Evolutionary conservation across 441 rosid species (phyloP).

Genomic region (Brassica hybrid): DNA sequence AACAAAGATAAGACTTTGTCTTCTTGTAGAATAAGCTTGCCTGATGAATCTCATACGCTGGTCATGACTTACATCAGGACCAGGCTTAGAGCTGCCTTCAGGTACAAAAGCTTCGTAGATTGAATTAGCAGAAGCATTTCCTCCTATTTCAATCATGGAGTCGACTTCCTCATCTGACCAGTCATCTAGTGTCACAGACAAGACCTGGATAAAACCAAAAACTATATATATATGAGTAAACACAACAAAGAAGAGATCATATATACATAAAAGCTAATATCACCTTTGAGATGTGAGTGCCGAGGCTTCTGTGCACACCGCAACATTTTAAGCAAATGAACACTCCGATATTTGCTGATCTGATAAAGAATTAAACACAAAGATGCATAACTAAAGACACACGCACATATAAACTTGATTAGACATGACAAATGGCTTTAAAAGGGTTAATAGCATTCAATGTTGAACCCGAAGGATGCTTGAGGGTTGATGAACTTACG

Average conservation of each 20-base stretch:
- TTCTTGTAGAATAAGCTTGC: conserved; percentile 35
- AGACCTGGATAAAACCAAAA: conserved; percentile 57
- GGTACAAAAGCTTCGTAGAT: conserved; percentile 93
- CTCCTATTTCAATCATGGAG: too few relatives aligned
- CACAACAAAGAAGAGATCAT: neutral
- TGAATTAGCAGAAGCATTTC: conserved; percentile 85
- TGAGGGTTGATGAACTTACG: conserved; percentile 55
- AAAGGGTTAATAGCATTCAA: too few relatives aligned
- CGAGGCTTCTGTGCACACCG: too few relatives aligned
- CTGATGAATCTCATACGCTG: conserved; percentile 81
- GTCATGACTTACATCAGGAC: conserved; percentile 76
- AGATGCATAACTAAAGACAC: conserved; percentile 2
- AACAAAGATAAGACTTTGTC: neutral
- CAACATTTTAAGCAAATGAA: conserved; percentile 92
- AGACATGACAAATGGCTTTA: too few relatives aligned
- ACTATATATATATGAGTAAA: neutral
- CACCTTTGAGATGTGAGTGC: conserved; percentile 91
- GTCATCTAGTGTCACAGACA: conserved; percentile 94
- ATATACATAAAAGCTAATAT: neutral
- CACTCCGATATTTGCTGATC: conserved; percentile 75
- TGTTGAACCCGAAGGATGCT: neutral
- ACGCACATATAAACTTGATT: too few relatives aligned
- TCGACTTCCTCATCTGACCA: conserved; percentile 95
- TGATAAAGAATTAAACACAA: conserved; percentile 40
- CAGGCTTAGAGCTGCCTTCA: conserved; percentile 73